Evolutionary conservation across 2,329 filamentous ascomycete species (phyloP), one percentile per base, ranked within the genome.

Genomic region (Bisporella sp.): DNA sequence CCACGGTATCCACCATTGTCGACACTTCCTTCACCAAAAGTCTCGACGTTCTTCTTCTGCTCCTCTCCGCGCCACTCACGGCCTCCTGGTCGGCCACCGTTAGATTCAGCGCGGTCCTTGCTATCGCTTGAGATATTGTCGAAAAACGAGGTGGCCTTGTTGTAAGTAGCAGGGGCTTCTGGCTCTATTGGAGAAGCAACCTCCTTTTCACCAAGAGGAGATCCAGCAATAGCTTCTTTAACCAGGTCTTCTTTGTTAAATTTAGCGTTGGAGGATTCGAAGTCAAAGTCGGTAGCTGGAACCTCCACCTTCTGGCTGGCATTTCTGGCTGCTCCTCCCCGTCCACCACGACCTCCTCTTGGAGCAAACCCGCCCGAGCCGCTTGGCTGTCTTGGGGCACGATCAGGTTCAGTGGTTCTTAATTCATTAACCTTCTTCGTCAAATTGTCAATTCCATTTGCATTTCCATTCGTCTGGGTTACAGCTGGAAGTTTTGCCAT

Each of bases 51-150:
- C 72, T 89, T 90, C 68, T 85, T 89, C 66, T 95, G 88, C 67
- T 97, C 93, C 68, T 97, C 90, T 39, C 84, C 85, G 48, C 93
- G 84, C 82, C 93, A 95, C 67, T 95, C 89, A 45, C 87, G 82
- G 32, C 89, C 90, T 51, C 86, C 85, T n/a, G 82, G 76, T 66
- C 82, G 81, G 4, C 77, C 78, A 41, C 74, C 78, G 8, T 79
- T 77, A 39, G 83, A 84, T 54, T 92, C 88, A 47, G 88, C 83
- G 41, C 93, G 82, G 58, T 99, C 93, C 68, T 87, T 95, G 55
- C 88, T 79, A 66, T 99, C 93, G 58, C 89, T 95, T 1, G 89
- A 95, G 57, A 99, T 96, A 68, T 99, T 96, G 71, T 99, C 93
- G 65, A 99, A 99, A 76, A 99, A 99, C 1, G 89, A 96, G 4